A percentile compares a stretch with the other conserved stretches of the same genome.
Evolutionary conservation across 352 stramenopile species (phyloP).

Genomic region (Globisporangium okanoganense): DNA sequence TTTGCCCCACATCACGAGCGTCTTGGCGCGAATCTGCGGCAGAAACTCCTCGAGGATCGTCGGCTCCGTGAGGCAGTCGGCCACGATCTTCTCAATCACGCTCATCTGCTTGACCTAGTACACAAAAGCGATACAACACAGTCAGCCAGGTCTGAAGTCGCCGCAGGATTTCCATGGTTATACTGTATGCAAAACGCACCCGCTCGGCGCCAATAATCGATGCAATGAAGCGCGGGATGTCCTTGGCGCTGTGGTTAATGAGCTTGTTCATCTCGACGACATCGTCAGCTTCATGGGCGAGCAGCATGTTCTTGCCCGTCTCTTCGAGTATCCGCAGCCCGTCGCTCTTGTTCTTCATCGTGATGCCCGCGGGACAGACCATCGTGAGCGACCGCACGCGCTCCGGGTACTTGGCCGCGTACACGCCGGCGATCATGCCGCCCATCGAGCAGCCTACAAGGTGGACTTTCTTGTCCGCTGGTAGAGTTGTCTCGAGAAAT

Average conservation of each 20-base stretch:
- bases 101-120: constrained; percentile 40
- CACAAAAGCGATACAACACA: neutral
- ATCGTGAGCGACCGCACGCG: constrained; percentile 61
- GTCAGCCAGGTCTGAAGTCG: neutral
- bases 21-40: constrained; percentile 46
- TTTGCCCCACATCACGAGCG: constrained; percentile 70
- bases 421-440: constrained; percentile 68
- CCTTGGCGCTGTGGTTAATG: constrained; percentile 29
- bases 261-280: constrained; percentile 48
- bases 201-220: constrained; percentile 34
- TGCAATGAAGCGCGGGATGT: constrained; percentile 34
- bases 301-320: constrained; percentile 60
- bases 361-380: constrained; percentile 69
- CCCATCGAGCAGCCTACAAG: constrained; percentile 76
- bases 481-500: constrained; percentile 56
- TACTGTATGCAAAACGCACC: constrained; percentile 14
- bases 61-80: constrained; percentile 45
- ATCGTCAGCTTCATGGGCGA: constrained; percentile 52
- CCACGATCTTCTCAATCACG: constrained; percentile 57
- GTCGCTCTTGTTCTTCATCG: constrained; percentile 63
- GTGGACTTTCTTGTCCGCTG: constrained; percentile 55
- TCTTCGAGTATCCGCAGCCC: constrained; percentile 52
- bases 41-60: constrained; percentile 63
- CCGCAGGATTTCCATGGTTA: no score
- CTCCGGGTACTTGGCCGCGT: constrained; percentile 59